Evolutionary conservation across 2,329 filamentous ascomycete genomes (phyloP), one percentile per base, ranked within the genome.

Genomic region (Pseudogymnoascus sp.): DNA sequence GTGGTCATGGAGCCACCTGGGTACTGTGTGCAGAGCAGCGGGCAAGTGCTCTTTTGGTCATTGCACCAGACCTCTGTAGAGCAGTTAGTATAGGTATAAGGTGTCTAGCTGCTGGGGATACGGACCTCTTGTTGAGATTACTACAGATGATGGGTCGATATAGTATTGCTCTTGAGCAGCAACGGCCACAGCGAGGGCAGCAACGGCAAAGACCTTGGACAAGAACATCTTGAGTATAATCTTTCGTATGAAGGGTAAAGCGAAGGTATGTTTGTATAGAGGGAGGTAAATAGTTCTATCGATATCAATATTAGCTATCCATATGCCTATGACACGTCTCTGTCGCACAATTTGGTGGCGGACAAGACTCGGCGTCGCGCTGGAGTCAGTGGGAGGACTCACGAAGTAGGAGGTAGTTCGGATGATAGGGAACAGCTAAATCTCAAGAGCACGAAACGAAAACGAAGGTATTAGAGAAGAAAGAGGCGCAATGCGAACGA

Each of bases 1-100:
- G 82, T 84, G 50, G 77, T 80, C 3, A 66, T 13, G 68, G 66
- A 40, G 62, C 61, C 21, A 6, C 73, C 82, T 72, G 68, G 79
- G 74, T 71, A 80, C 74, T 91, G 87, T 61, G 84, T 76, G 80
- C 89, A 93, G 76, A 93, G 89, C 68, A 87, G 76, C 11, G 88
- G 89, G 77, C 89, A 93, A 62, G 83, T 81, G 69, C 80, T 79
- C 68, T 71, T 78, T 76, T 92, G 85, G 68, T 81, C 79, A 26
- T 74, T 65, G 75, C 89, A 93, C 89, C 89, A 93, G 10, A 72
- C 71, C 65, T 80, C 84, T 87, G 64, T 19, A 6, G 3, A 26
- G 44, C 60, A 62, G 68, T 68, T 21, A 69, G 67, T 75, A 21
- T 31, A 62, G 13, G 35, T 5, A 2, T 28, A 63, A 63, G 35